A percentile compares a stretch with the other conserved stretches of the same genome.
Evolutionary conservation across 129 eudicot species (phyloP).

Genomic region (Flaveria linearis): DNA sequence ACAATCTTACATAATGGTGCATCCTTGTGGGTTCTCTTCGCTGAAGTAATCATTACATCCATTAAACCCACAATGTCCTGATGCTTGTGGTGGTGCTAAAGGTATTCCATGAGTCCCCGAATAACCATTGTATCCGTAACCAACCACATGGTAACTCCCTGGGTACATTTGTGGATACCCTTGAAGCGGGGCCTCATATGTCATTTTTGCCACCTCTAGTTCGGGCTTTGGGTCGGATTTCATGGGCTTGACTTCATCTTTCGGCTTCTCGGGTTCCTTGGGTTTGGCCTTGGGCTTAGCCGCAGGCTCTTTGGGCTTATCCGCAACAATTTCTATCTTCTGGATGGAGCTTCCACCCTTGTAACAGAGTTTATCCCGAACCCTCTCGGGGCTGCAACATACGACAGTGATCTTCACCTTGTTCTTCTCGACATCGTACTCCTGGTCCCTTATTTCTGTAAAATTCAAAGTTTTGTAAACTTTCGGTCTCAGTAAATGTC

Average conservation of each 20-base stretch:
- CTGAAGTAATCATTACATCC: conserved; percentile 38
- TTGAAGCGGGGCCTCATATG: conserved; percentile 32
- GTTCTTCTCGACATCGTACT: conserved; percentile 61
- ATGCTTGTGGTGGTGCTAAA: conserved; percentile 31
- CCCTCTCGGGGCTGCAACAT: conserved; percentile 81
- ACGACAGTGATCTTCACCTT: conserved; percentile 62
- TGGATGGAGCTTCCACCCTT: conserved; percentile 64
- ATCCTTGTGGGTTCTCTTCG: conserved; percentile 66
- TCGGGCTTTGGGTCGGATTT: conserved; percentile 22
- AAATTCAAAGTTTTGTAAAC: not conserved
- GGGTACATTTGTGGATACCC: conserved; percentile 48
- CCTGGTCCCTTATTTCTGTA: conserved; percentile 74
- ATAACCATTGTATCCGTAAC: conserved; percentile 46
- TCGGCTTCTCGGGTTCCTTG: conserved; percentile 40
- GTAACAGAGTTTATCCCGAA: conserved; percentile 61
- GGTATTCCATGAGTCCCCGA: conserved; percentile 40
- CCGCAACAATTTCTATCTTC: conserved; percentile 52
- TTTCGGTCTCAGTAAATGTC: not conserved
- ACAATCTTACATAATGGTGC: conserved; percentile 60
- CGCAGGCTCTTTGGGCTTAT: conserved; percentile 47
- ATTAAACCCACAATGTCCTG: conserved; percentile 25
- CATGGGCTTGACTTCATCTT: conserved; percentile 38
- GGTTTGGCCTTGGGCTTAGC: conserved; percentile 29
- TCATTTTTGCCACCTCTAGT: conserved; percentile 40
- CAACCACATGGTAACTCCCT: conserved; percentile 33